Evolutionary conservation across 1,284 basidiomycete species (phyloP).

Genomic region (Sphagnurus paluster): DNA sequence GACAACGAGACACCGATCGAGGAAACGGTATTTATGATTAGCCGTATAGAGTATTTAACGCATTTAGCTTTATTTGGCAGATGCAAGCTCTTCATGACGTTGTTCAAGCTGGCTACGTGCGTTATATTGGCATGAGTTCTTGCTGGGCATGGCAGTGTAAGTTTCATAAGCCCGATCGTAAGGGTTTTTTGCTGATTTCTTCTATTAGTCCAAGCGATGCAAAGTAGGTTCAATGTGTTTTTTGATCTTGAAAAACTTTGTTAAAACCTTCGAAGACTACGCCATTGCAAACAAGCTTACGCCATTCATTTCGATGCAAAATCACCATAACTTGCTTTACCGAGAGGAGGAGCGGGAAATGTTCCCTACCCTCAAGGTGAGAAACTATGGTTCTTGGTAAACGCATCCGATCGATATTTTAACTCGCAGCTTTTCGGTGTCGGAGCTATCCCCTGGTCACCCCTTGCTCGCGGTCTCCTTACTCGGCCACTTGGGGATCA

Average conservation of each 20-base stretch:
- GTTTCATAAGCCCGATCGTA: slow-evolving; percentile 16
- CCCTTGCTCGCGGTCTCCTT: slow-evolving; percentile 49
- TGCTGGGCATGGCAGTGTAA: slow-evolving; percentile 49
- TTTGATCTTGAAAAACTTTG: background rate
- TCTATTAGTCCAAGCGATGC: slow-evolving; percentile 45
- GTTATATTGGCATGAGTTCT: slow-evolving; percentile 68
- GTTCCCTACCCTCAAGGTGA: slow-evolving; percentile 56
- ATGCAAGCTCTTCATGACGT: slow-evolving; percentile 73
- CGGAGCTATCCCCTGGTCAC: slow-evolving; percentile 52
- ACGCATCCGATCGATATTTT: background rate
- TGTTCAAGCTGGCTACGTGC: slow-evolving; percentile 60
- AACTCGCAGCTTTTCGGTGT: slow-evolving; percentile 35
- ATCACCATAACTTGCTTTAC: slow-evolving; percentile 57
- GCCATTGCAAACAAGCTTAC: slow-evolving; percentile 56
- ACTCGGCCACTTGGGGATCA: slow-evolving; percentile 36
- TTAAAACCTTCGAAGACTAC: slow-evolving; percentile 32
- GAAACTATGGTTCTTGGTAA: background rate
- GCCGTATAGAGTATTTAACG: background rate
- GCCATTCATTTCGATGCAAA: slow-evolving; percentile 74
- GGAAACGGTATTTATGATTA: slow-evolving; percentile 41
- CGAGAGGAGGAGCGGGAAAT: slow-evolving; percentile 73
- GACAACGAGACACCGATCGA: slow-evolving; percentile 61
- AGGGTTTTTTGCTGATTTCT: background rate
- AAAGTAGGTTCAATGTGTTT: slow-evolving; percentile 35
- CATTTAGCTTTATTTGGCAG: too few relatives aligned